phyloP scores from a whole-genome alignment of 768 basidiomycete species.

The Tulasnella sp. region DNA sequence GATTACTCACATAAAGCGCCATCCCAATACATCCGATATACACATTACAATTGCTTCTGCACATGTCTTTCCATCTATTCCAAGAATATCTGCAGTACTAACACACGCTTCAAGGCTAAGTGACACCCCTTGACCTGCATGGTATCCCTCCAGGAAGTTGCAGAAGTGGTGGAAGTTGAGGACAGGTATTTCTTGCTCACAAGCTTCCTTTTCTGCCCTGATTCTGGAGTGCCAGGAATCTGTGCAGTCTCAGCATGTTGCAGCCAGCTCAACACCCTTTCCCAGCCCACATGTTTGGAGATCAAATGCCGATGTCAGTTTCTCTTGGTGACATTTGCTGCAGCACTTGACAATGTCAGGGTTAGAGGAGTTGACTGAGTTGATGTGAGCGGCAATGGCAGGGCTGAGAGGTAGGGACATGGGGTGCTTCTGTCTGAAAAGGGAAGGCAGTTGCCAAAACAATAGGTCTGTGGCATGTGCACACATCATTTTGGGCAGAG shows the following conservation, averaged over 20 bases:
- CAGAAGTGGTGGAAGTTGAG: background rate
- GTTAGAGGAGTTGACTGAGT: too few relatives aligned
- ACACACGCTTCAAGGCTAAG: constrained; percentile 1
- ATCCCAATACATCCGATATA: background rate
- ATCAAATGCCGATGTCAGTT: background rate
- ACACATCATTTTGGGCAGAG: too few relatives aligned
- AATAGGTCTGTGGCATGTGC: too few relatives aligned
- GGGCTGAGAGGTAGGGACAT: too few relatives aligned
- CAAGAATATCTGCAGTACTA: background rate
- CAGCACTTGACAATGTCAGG: too few relatives aligned
- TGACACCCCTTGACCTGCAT: background rate
- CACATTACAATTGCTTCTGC: background rate
- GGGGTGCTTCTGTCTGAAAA: too few relatives aligned
- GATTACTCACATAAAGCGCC: background rate
- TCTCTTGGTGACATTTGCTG: background rate
- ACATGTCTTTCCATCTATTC: too few relatives aligned
- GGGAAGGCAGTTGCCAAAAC: too few relatives aligned
- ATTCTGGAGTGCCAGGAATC: background rate
- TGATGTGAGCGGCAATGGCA: too few relatives aligned
- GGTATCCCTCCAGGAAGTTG: background rate
- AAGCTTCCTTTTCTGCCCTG: constrained; percentile 12
- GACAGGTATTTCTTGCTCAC: background rate
- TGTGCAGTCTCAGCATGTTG: constrained; percentile 6
- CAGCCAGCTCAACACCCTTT: background rate
- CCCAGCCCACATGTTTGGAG: background rate